Evolutionary conservation across 495 filamentous ascomycete genomes (phyloP).

Genomic region (Talaromyces proteolyticus): DNA sequence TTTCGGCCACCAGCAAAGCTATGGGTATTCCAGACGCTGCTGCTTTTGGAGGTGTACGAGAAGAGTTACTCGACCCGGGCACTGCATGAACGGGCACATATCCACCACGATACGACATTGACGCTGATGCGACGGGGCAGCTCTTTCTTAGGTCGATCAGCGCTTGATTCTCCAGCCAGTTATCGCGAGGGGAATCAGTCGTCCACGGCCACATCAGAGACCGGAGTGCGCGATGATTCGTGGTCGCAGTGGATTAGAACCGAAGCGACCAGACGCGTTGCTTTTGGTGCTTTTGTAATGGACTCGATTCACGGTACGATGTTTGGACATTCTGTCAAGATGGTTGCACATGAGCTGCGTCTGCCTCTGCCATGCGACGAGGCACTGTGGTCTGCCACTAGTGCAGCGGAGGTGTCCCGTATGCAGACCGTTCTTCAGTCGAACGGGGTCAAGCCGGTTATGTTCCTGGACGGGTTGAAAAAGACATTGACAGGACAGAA

Average conservation of each 20-base stretch:
- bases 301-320: slow-evolving; percentile 97
- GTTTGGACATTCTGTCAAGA: slow-evolving; percentile 95
- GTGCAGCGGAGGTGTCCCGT: slow-evolving; percentile 78
- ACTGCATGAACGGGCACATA: slow-evolving; percentile 92
- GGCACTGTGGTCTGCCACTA: slow-evolving; percentile 87
- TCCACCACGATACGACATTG: slow-evolving; percentile 93
- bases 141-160: slow-evolving; percentile 85
- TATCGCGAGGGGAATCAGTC: slow-evolving; percentile 52
- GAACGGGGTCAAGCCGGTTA: slow-evolving; percentile 78
- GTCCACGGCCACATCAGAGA: slow-evolving; percentile 51
- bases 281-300: slow-evolving; percentile 92
- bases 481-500: slow-evolving; percentile 80
- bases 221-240: slow-evolving; percentile 73
- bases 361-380: slow-evolving; percentile 92
- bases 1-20: slow-evolving; percentile 92
- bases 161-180: slow-evolving; percentile 83
- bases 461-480: slow-evolving; percentile 89
- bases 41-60: slow-evolving; percentile 90
- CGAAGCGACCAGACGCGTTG: slow-evolving; percentile 83
- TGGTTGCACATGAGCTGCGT: slow-evolving; percentile 95
- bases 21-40: slow-evolving; percentile 93
- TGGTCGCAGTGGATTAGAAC: slow-evolving; percentile 98
- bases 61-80: slow-evolving; percentile 92
- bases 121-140: slow-evolving; percentile 92
- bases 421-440: slow-evolving; percentile 78